phyloP scores from a whole-genome alignment of 768 basidiomycete species.

The Suillus americanus region DNA sequence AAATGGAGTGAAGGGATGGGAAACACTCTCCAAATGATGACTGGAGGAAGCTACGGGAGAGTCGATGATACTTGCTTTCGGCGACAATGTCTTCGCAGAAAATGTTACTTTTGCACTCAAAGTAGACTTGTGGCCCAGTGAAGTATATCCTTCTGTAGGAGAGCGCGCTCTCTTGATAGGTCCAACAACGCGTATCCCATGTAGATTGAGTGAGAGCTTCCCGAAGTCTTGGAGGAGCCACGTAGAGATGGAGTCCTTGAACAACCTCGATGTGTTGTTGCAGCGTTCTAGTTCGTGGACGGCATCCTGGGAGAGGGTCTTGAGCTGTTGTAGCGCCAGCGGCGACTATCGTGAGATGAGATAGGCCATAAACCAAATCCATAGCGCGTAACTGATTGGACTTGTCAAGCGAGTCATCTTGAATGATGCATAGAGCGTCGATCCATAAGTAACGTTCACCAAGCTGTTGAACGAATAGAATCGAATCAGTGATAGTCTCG shows the following conservation, averaged over 20 bases:
- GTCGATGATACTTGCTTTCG: not conserved
- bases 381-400: not conserved
- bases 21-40: not conserved
- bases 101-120: slow-evolving; percentile 14
- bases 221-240: slow-evolving; percentile 15
- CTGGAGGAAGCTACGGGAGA: not conserved
- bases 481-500: slow-evolving; percentile 6
- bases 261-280: slow-evolving; percentile 1
- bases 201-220: slow-evolving; percentile 10
- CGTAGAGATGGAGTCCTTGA: slow-evolving; percentile 6
- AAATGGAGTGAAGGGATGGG: not conserved
- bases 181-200: slow-evolving; percentile 18
- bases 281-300: not conserved
- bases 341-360: not conserved
- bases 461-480: slow-evolving; percentile 3
- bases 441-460: slow-evolving; percentile 10
- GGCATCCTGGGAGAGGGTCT: not conserved
- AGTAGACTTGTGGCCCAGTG: slow-evolving; percentile 20
- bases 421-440: not conserved
- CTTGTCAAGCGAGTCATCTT: not conserved
- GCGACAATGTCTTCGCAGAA: not conserved
- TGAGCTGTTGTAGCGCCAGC: not conserved
- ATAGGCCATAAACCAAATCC: not conserved
- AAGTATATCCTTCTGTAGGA: not conserved
- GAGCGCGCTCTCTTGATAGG: not conserved